These are phyloP conservation scores for Spinacia oleracea DNA, from an alignment of 179 eudicot species.

Conservation along the genomic window DNA sequence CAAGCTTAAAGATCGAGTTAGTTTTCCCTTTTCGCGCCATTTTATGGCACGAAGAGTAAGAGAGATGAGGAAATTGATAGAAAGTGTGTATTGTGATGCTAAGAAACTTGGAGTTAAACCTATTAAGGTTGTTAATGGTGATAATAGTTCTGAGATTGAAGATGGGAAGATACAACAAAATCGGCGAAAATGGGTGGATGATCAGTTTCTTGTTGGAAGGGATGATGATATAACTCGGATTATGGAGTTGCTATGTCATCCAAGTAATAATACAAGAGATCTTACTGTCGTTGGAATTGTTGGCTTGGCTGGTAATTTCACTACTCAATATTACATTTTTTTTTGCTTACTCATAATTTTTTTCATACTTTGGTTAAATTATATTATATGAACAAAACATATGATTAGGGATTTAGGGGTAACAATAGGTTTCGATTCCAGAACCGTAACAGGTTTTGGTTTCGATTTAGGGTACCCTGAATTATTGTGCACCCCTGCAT, in stretches of 20 bases:
- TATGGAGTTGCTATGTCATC: conserved; percentile 13
- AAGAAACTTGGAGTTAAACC: conserved; percentile 18
- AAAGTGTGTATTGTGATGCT: conserved; percentile 20
- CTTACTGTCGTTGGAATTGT: conserved; percentile 27
- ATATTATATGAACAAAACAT: too few species aligned
- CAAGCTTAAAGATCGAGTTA: neutral
- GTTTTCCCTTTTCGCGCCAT: conserved; percentile 6
- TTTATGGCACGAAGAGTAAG: conserved; percentile 11
- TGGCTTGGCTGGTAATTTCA: conserved; percentile 30
- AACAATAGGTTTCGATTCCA: too few species aligned
- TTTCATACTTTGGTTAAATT: neutral
- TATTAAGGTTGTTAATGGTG: neutral
- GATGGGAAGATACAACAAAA: neutral
- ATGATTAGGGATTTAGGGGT: too few species aligned
- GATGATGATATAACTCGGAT: conserved; percentile 13
- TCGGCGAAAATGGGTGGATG: conserved; percentile 20
- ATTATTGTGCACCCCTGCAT: too few species aligned
- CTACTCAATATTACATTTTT: neutral
- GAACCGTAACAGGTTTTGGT: too few species aligned
- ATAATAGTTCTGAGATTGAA: neutral
- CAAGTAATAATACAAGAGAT: neutral
- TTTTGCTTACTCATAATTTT: neutral
- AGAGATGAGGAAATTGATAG: conserved; percentile 2
- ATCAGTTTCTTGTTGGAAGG: conserved; percentile 24
- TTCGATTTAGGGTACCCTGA: too few species aligned